These are phyloP conservation scores for Jackrogersella multiformis DNA, from an alignment of 495 filamentous ascomycete genomes.

Conservation along the genomic window DNA sequence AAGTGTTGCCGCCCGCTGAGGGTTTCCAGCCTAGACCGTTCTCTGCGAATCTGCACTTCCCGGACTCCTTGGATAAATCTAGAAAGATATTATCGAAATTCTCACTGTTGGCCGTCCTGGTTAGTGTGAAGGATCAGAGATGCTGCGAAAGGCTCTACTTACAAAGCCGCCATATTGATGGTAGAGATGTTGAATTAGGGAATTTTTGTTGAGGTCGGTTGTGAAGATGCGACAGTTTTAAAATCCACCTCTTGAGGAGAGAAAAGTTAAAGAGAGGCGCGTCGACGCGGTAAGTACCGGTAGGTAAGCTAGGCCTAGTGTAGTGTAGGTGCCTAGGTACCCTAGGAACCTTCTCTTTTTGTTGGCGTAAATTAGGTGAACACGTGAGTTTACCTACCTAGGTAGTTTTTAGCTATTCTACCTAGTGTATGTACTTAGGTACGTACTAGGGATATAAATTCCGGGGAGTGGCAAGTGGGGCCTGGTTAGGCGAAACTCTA, in stretches of 20 bases:
- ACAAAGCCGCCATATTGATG: conserved; percentile 40
- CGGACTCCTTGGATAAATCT: conserved; percentile 87
- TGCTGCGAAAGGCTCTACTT: conserved; percentile 3
- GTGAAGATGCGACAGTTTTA: conserved; percentile 1
- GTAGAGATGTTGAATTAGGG: not conserved
- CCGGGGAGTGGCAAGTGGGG: no score
- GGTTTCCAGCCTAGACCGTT: conserved; percentile 95
- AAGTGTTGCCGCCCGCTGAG: conserved; percentile 84
- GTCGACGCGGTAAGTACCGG: conserved; percentile 29
- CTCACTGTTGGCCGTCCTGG: conserved; percentile 61
- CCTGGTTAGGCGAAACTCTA: no score
- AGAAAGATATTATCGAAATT: conserved; percentile 96
- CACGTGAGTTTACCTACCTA: conserved; percentile 23
- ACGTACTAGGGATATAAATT: no score
- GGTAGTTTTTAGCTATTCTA: no score
- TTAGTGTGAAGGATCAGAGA: conserved; percentile 14
- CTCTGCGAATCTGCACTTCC: conserved; percentile 93
- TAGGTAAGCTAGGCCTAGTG: conserved; percentile 8
- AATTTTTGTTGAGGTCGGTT: conserved; percentile 5
- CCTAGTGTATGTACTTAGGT: no score
- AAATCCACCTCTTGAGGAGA: conserved; percentile 10
- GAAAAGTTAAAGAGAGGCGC: conserved; percentile 21
- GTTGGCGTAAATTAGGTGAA: conserved; percentile 30
- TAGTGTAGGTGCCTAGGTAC: no score
- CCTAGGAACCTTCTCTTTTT: no score